Evolutionary conservation across 192 early-diverging fungal genomes (phyloP), one percentile per base, ranked within the genome.

Genomic region (Spinellus fusiger): DNA sequence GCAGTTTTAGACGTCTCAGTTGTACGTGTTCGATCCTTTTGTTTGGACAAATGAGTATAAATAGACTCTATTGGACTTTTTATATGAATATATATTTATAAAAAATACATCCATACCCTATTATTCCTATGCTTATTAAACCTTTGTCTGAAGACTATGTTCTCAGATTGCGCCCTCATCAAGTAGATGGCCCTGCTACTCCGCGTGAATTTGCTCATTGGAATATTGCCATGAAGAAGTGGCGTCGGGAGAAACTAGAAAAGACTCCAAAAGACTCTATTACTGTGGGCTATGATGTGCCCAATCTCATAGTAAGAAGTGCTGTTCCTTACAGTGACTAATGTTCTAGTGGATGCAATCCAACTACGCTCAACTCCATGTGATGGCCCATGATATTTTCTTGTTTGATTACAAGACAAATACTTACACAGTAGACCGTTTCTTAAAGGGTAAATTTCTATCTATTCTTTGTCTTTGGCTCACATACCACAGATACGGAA

Each of bases 331-430:
- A 12, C 15, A 6, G 3, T 4, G 9, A 44, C 31, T 49, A 59
- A 16, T 59, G 16, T 60, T 37, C 8, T 47, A 63, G 61, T 63
- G 61, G 61, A 28, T 35, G 15, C 50, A 53, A 54, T 31, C 28
- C 28, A 63, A 35, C 48, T 63, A 63, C 20, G 52, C 54, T 31
- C 61, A 63, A 27, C 51, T 52, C 12, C 61, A 63, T 28, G 61
- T 63, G 16, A 63, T 63, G 61, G 52, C 52, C n/a, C 31, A 63
- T 32, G 61, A 63, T 46, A 25, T 53, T 3, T 63, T 47, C 52
- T 49, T 63, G 15, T 63, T 31, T 23, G 52, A 63, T 5, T 49
- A 34, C 27, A 37, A 63, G 20, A 54, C 61, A 16, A 63, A 63
- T 29, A 38, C 18, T 28, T 63, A 54, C 25, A 63, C 61, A 16